These are phyloP conservation scores for Persicaria maculosa DNA, from an alignment of 148 eudicot species.

Conservation along the genomic window DNA sequence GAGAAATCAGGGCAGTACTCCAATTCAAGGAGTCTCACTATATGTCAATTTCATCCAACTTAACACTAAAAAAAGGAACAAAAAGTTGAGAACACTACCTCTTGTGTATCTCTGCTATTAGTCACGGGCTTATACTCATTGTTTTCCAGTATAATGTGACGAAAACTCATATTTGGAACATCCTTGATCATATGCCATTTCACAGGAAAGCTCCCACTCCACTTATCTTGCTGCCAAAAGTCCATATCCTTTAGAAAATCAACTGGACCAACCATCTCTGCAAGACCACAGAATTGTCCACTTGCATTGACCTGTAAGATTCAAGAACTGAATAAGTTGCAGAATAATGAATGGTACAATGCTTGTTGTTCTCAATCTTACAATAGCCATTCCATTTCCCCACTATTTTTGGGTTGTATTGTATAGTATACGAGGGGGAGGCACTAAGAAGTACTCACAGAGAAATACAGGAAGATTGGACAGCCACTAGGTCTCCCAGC, in stretches of 20 bases:
- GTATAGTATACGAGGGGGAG: background rate
- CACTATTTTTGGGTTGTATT: too few relatives aligned
- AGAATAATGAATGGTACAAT: background rate
- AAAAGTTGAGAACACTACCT: constrained; percentile 31
- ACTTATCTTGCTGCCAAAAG: constrained; percentile 99
- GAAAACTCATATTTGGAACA: constrained; percentile 69
- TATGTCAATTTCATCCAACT: background rate
- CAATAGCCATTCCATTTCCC: too few relatives aligned
- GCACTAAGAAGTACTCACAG: constrained; percentile 41
- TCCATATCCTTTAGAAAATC: constrained; percentile 88
- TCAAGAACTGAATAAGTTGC: background rate
- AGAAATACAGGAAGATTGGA: constrained; percentile 83
- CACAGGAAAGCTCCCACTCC: constrained; percentile 97
- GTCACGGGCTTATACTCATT: constrained; percentile 97
- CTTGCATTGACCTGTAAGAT: constrained; percentile 85
- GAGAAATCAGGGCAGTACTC: background rate
- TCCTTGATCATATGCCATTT: constrained; percentile 97
- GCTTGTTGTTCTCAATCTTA: background rate
- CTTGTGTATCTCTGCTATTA: constrained; percentile 96
- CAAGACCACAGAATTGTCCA: constrained; percentile 96
- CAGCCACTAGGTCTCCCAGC: constrained; percentile 68
- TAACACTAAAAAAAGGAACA: background rate
- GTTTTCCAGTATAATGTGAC: constrained; percentile 88
- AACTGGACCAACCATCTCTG: constrained; percentile 93
- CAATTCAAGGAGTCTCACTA: background rate